These are phyloP conservation scores for Ambrosia hybrid DNA, from an alignment of 140 eudicot species.

Conservation along the genomic window DNA sequence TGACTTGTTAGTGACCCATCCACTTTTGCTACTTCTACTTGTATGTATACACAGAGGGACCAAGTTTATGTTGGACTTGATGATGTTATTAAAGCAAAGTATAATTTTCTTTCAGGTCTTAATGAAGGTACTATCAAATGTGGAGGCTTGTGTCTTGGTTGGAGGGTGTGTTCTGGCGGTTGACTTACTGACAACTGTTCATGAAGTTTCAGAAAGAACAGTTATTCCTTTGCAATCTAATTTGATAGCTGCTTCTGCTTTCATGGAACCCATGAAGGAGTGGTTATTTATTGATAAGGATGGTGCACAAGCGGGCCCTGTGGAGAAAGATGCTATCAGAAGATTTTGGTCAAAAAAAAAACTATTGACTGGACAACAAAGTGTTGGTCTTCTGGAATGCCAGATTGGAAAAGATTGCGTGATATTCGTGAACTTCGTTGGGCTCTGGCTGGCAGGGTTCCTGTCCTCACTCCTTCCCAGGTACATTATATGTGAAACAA, in stretches of 20 bases:
- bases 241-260: constrained; percentile 94
- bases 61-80: background rate
- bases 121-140: constrained; percentile 88
- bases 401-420: constrained; percentile 87
- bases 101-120: constrained; percentile 56
- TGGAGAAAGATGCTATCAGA: constrained; percentile 96
- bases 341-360: constrained; percentile 89
- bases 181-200: constrained; percentile 83
- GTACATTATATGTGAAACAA: constrained; percentile 33
- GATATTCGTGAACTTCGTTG: constrained; percentile 99
- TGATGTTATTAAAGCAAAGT: background rate
- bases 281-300: constrained; percentile 80
- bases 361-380: constrained; percentile 93
- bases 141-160: constrained; percentile 93
- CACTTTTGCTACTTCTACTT: no score
- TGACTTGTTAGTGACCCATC: no score
- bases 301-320: constrained; percentile 85
- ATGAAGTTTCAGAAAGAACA: constrained; percentile 96
- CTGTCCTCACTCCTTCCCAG: constrained; percentile 90
- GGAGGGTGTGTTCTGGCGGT: constrained; percentile 98
- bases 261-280: constrained; percentile 92
- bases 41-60: no score
- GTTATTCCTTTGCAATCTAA: constrained; percentile 96
- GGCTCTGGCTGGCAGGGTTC: constrained; percentile 89
- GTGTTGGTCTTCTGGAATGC: constrained; percentile 95